A percentile compares a stretch with the other conserved stretches of the same genome.
Conservation (phyloP, 2,329 filamentous ascomycete genomes). For the Ophiostoma triangulosporum region DNA sequence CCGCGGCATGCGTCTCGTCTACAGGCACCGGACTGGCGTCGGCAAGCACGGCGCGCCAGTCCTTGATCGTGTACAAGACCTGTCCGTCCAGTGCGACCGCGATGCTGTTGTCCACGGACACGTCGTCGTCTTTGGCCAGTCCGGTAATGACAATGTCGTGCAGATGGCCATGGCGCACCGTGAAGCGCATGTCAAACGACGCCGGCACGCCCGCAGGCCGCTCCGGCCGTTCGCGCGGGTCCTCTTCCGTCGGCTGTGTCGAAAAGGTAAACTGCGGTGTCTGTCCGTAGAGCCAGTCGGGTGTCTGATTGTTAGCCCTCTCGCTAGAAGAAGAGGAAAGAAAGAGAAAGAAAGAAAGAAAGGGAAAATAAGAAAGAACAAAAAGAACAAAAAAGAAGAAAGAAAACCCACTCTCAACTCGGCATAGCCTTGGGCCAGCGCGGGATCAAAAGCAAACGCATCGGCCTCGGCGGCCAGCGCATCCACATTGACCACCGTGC, state of each 20-base stretch:
- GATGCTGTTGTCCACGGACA: neutral
- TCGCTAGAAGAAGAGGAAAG: neutral
- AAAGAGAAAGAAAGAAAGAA: too few relatives aligned
- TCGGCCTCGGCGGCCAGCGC: constrained; percentile 30
- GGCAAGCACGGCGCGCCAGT: constrained; percentile 18
- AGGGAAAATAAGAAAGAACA: too few relatives aligned
- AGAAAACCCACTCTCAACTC: constrained; percentile 31
- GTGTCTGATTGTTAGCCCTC: constrained; percentile 28
- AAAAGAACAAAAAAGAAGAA: too few relatives aligned
- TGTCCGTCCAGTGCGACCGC: constrained; percentile 15
- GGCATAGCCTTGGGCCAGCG: constrained; percentile 38
- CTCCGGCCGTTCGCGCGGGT: constrained; percentile 41
- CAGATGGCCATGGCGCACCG: constrained; percentile 27
- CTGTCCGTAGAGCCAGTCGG: constrained; percentile 70
- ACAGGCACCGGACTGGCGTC: constrained; percentile 8
- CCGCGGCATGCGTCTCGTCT: neutral
- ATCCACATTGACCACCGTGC: constrained; percentile 29
- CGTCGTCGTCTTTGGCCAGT: constrained; percentile 8
- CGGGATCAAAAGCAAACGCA: constrained; percentile 23
- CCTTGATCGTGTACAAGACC: constrained; percentile 17
- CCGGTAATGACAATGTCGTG: constrained; percentile 18
- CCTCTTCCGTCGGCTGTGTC: constrained; percentile 42
- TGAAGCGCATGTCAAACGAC: constrained; percentile 23
- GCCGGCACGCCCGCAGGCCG: constrained; percentile 33
- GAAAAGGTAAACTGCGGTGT: constrained; percentile 72